These are phyloP conservation scores for Cyclotella choctawhatcheeana DNA, from an alignment of 108 stramenopile species.

Conservation along the genomic window DNA sequence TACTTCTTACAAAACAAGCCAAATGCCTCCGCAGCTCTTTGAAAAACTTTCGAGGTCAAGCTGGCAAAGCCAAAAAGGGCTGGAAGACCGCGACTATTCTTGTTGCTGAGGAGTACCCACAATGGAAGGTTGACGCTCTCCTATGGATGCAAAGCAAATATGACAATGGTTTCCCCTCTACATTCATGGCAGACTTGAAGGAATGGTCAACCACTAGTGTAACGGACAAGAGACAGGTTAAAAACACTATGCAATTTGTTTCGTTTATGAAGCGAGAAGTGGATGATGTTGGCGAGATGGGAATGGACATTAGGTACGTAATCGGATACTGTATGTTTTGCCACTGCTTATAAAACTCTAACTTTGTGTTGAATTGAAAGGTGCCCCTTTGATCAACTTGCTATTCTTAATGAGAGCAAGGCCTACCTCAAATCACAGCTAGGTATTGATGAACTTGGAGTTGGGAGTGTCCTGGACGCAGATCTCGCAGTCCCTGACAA, in stretches of 20 bases:
- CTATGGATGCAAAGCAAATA: constrained; percentile 82
- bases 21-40: constrained; percentile 81
- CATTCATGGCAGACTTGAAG: constrained; percentile 84
- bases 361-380: too few species aligned
- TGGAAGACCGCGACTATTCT: constrained; percentile 66
- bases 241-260: constrained; percentile 94
- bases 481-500: constrained; percentile 63
- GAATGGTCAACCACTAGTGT: constrained; percentile 70
- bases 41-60: constrained; percentile 73
- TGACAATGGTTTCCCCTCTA: constrained; percentile 52
- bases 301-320: constrained; percentile 88
- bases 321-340: too few species aligned
- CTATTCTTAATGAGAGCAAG: constrained; percentile 64
- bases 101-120: constrained; percentile 83
- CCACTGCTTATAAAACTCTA: too few species aligned
- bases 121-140: constrained; percentile 89
- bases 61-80: constrained; percentile 88
- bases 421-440: constrained; percentile 79
- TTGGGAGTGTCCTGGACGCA: constrained; percentile 61
- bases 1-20: constrained; percentile 80
- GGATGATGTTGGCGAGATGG: constrained; percentile 82
- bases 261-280: constrained; percentile 91
- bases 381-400: constrained; percentile 87
- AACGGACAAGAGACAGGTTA: constrained; percentile 88
- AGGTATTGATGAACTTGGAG: constrained; percentile 56